These are phyloP conservation scores for Gossypium trilobum DNA, from an alignment of 441 rosid genomes.

Conservation along the genomic window DNA sequence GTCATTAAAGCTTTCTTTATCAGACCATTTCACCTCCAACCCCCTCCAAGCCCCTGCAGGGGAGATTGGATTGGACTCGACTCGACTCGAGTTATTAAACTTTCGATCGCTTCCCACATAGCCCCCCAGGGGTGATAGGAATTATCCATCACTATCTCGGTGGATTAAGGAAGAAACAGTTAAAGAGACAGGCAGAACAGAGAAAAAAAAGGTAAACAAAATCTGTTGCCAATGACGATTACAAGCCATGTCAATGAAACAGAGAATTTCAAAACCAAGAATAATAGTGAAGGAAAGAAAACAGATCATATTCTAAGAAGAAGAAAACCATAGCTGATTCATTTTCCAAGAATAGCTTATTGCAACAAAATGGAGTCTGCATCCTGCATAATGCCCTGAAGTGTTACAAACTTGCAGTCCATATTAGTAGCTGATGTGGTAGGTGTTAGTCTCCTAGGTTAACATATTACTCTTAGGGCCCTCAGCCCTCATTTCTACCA, in stretches of 20 bases:
- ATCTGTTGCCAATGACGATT: not conserved
- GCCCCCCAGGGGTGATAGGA: not conserved
- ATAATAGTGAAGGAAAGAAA: not conserved
- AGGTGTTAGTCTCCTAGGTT: not conserved
- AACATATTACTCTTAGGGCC: not conserved
- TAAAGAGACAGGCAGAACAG: not conserved
- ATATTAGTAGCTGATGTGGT: not conserved
- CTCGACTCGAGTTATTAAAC: not conserved
- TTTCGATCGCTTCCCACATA: not conserved
- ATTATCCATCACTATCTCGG: not conserved
- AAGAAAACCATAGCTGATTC: not conserved
- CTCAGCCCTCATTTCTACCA: not conserved
- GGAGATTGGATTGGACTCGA: not conserved
- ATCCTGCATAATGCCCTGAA: not conserved
- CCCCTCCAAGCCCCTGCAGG: not conserved
- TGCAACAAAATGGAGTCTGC: not conserved
- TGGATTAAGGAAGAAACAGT: not conserved
- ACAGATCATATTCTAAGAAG: not conserved
- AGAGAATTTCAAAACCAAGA: not conserved
- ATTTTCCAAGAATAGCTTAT: not conserved
- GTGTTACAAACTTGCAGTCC: not conserved
- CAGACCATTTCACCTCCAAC: not conserved
- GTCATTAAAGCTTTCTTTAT: not conserved
- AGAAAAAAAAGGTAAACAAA: not conserved
- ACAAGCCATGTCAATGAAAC: not conserved